Conservation (phyloP, 176 grass and related monocot species). For the Elaeis guineensis region DNA sequence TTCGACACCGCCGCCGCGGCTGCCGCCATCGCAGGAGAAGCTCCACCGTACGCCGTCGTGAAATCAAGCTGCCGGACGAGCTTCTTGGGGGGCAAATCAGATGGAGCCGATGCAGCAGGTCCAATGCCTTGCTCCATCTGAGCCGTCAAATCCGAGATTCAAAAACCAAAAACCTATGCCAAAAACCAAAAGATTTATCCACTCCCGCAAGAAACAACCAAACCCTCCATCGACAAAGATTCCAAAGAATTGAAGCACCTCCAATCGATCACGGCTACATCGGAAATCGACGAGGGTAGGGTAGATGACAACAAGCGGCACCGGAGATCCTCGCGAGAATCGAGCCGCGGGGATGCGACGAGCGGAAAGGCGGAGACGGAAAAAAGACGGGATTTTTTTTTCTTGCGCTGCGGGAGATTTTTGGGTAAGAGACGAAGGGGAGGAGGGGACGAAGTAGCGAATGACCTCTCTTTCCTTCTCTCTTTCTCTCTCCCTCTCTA, state of each 20-base stretch:
- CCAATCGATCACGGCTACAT: conserved; percentile 26
- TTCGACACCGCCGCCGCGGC: conserved; percentile 34
- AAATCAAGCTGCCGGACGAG: conserved; percentile 87
- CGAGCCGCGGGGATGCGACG: conserved; percentile 16
- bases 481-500: conserved; percentile 67
- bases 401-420: conserved; percentile 13
- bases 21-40: conserved; percentile 39
- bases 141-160: conserved; percentile 10
- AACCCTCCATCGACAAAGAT: neutral
- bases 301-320: neutral
- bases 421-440: conserved; percentile 22
- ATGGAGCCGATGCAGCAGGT: conserved; percentile 28
- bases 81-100: conserved; percentile 57
- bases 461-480: conserved; percentile 22
- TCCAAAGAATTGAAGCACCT: neutral
- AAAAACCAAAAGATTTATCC: neutral
- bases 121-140: conserved; percentile 51
- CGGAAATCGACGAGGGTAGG: neutral
- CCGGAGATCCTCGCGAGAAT: conserved; percentile 30
- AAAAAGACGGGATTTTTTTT: conserved; percentile 22
- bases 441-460: conserved; percentile 32
- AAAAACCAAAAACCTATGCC: neutral
- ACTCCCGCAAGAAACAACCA: neutral
- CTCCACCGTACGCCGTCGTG: conserved; percentile 27
- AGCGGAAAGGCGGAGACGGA: conserved; percentile 18